Evolutionary conservation across 2,329 filamentous ascomycete species (phyloP).

Genomic region (Beauveria brongniartii): DNA sequence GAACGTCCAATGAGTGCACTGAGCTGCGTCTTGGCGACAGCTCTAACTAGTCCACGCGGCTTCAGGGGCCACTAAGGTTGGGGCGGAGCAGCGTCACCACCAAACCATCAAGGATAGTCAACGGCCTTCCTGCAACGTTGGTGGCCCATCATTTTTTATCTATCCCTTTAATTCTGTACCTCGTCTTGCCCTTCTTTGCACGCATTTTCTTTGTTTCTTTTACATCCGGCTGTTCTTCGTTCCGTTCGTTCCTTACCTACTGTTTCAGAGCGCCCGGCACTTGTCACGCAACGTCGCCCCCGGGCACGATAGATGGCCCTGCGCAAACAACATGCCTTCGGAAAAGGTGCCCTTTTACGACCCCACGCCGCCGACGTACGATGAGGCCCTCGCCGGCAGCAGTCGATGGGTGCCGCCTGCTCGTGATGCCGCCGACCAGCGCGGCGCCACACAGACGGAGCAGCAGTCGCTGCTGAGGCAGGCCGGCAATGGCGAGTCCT

Average conservation of each 20-base stretch:
- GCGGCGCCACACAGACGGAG: conserved; percentile 64
- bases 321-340: conserved; percentile 24
- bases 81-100: conserved; percentile 4
- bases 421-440: conserved; percentile 38
- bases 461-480: conserved; percentile 65
- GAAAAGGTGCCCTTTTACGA: conserved; percentile 36
- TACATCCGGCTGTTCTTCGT: neutral
- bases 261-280: neutral
- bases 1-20: neutral
- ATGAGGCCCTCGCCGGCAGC: conserved; percentile 31
- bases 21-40: neutral
- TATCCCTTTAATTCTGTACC: neutral
- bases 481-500: conserved; percentile 33
- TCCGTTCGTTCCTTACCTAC: neutral
- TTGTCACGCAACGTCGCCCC: neutral
- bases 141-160: neutral
- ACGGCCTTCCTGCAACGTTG: neutral
- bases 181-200: neutral
- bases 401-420: conserved; percentile 25
- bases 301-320: neutral
- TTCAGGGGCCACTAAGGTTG: conserved; percentile 8
- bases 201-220: neutral
- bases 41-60: neutral
- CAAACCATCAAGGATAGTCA: neutral
- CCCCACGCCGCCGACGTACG: conserved; percentile 35